These are phyloP conservation scores for Pleurotus sapidus DNA, from an alignment of 768 basidiomycete species.

Conservation along the genomic window DNA sequence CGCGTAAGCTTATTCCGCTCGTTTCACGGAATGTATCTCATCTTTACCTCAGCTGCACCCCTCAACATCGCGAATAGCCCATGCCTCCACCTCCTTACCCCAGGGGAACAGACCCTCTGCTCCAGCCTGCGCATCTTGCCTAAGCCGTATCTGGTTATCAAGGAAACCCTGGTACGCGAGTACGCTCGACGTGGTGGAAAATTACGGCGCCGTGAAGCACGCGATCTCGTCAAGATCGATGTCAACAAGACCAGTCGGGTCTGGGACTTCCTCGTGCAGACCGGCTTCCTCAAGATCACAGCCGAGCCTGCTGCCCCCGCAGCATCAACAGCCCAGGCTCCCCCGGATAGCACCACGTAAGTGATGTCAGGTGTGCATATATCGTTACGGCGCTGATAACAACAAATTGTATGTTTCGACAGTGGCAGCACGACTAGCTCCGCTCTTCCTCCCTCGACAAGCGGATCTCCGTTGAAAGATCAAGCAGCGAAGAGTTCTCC, in stretches of 20 bases:
- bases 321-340: conserved; percentile 21
- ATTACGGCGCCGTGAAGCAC: conserved; percentile 82
- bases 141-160: conserved; percentile 93
- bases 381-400: neutral
- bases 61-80: conserved; percentile 91
- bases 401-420: conserved; percentile 13
- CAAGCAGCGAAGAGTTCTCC: conserved; percentile 9
- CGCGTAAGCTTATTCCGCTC: conserved; percentile 30
- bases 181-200: conserved; percentile 88
- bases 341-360: conserved; percentile 29
- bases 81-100: conserved; percentile 85
- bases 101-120: conserved; percentile 85
- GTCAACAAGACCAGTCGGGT: conserved; percentile 90
- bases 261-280: conserved; percentile 90
- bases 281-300: conserved; percentile 75
- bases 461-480: conserved; percentile 35
- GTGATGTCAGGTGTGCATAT: conserved; percentile 5
- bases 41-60: conserved; percentile 41
- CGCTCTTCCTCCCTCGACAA: conserved; percentile 19
- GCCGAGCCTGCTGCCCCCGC: conserved; percentile 40
- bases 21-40: neutral
- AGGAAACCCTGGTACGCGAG: conserved; percentile 92
- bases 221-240: conserved; percentile 89
- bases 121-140: conserved; percentile 89
- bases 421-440: neutral